Evolutionary conservation across 768 basidiomycete species (phyloP), one percentile per base, ranked within the genome.

Genomic region (Artomyces pyxidatus): DNA sequence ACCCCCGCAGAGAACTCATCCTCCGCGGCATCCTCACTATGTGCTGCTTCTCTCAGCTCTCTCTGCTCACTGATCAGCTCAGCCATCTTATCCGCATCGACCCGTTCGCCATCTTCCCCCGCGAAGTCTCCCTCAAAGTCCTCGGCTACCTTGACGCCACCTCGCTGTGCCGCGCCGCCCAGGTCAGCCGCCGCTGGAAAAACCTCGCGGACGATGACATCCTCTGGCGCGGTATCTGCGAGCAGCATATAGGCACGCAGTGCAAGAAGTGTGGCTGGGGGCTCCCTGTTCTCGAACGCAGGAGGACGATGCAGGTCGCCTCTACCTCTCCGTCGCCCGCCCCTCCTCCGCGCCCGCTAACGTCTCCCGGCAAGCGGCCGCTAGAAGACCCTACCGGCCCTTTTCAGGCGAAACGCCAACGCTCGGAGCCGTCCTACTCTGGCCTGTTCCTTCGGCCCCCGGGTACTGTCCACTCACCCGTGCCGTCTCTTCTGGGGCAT

Each of bases 21-120:
- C 85, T 99, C 42, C 90, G 89, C 59, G 96, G 96, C 35, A 78
- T 99, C 50, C 81, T 99, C 57, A 97, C 96, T 14, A 98, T 99
- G 92, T 98, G 94, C 66, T 98, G 96, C 69, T 97, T 96, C 72
- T 94, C 89, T 41, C 93, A 99, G 61, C 83, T 99, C 25, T 97
- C 96, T 23, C 86, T 97, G 43, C 84, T 99, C 50, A 86, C 92
- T 26, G 90, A 96, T 54, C 86, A 92, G 46, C 88, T 98, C 52
- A 73, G 82, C 28, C 83, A 89, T 56, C 83, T 97, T 57, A 97
- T 96, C 65, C 85, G 96, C 57, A 84, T 98, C 65, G 96, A 99
- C 64, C 96, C 95, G 9, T 92, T 98, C 67, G 69, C 75, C 40
- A 79, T 91, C 55, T 78, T 99, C 41, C 96, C 96, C 2, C 83